Evolutionary conservation across 2,329 filamentous ascomycete genomes (phyloP).

Genomic region (Ophidiomyces ophidiicola): DNA sequence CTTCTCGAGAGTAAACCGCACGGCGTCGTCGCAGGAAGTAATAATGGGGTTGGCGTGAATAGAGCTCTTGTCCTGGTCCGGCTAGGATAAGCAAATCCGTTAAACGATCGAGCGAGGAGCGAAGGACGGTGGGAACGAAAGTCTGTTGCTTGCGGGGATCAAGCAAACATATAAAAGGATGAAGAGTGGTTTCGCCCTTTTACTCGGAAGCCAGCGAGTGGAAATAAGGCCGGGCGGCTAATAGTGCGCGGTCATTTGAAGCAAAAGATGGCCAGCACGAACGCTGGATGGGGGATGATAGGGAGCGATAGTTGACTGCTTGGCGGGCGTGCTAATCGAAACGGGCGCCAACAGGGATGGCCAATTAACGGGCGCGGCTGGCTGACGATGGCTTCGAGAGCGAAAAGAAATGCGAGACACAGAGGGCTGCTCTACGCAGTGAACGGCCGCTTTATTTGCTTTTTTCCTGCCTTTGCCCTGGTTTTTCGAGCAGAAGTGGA

Average conservation of each 20-base stretch:
- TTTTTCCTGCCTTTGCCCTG: too few relatives aligned
- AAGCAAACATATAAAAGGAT: background rate
- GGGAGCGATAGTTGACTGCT: background rate
- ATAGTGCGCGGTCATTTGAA: constrained; percentile 4
- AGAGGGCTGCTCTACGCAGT: too few relatives aligned
- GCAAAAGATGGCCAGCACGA: background rate
- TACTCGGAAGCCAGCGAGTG: constrained; percentile 7
- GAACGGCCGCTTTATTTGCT: too few relatives aligned
- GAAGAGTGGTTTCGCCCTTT: background rate
- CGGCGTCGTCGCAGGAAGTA: background rate
- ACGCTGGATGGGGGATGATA: background rate
- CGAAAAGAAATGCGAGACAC: too few relatives aligned
- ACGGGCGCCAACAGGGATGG: background rate
- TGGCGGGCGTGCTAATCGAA: constrained; percentile 1
- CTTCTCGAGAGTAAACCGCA: background rate
- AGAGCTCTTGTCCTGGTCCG: constrained; percentile 4
- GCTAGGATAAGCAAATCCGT: constrained; percentile 2
- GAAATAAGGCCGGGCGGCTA: constrained; percentile 2
- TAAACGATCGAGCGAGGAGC: background rate
- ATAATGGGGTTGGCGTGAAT: background rate
- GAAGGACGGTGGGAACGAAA: background rate
- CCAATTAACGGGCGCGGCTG: constrained; percentile 1
- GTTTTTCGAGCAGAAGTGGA: too few relatives aligned
- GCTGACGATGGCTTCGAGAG: background rate
- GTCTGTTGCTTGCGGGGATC: background rate